Percentiles rank a stretch among this genome's conserved stretches.
Conservation (phyloP, 805 yeast species). For the Spathaspora girioi region DNA sequence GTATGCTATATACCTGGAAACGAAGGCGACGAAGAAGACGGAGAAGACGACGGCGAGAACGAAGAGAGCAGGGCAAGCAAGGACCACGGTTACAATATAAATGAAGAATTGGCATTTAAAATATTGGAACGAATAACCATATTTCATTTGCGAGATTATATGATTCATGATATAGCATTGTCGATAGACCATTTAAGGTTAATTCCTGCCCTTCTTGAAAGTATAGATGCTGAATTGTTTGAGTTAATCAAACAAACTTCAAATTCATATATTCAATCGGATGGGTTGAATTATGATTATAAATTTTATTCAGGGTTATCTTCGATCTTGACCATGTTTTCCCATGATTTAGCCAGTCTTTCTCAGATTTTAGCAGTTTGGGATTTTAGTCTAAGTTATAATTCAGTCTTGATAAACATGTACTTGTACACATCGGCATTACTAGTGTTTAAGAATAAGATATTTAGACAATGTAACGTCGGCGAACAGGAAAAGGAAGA, state of each 20-base stretch:
- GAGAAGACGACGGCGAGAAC: conserved; percentile 15
- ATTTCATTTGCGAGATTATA: conserved; percentile 73
- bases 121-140: conserved; percentile 57
- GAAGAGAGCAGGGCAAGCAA: no score
- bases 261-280: conserved; percentile 18
- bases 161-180: conserved; percentile 67
- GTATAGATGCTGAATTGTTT: conserved; percentile 45
- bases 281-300: conserved; percentile 31
- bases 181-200: conserved; percentile 63
- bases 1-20: conserved; percentile 33
- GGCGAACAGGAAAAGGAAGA: conserved; percentile 1
- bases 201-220: conserved; percentile 58
- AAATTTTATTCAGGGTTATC: conserved; percentile 63
- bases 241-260: conserved; percentile 37
- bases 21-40: conserved; percentile 1
- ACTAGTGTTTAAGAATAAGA: conserved; percentile 38
- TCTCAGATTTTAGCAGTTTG: conserved; percentile 56
- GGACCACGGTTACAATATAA: conserved; percentile 7
- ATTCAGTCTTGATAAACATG: conserved; percentile 51
- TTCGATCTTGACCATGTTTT: conserved; percentile 69
- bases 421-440: conserved; percentile 62
- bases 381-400: conserved; percentile 61
- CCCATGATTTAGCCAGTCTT: conserved; percentile 61
- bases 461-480: conserved; percentile 27
- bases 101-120: conserved; percentile 32